These are phyloP conservation scores for Kluyveromyces sp. DNA, from an alignment of 1,139 yeast species.

Conservation along the genomic window DNA sequence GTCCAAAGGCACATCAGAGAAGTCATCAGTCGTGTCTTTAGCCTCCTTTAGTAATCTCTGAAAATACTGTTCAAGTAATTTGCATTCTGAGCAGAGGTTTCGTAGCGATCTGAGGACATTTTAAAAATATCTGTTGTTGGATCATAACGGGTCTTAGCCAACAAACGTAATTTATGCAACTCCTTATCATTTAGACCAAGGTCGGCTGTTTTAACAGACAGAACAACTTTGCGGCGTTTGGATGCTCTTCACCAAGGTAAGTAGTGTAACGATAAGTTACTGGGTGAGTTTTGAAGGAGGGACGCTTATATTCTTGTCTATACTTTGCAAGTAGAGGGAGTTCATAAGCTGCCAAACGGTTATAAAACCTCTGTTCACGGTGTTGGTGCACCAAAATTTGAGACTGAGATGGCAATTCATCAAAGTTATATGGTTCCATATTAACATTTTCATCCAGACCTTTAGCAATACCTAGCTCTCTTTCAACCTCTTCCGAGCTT, in stretches of 20 bases:
- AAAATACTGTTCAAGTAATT: constrained; percentile 59
- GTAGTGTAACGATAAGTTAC: constrained; percentile 63
- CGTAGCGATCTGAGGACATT: constrained; percentile 55
- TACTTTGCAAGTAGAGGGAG: constrained; percentile 75
- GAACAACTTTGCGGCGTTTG: constrained; percentile 64
- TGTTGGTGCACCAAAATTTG: constrained; percentile 56
- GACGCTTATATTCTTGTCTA: constrained; percentile 55
- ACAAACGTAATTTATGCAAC: constrained; percentile 65
- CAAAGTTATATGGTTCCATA: constrained; percentile 36
- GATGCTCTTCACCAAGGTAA: constrained; percentile 67
- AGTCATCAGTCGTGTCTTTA: constrained; percentile 55
- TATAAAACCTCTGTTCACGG: constrained; percentile 55
- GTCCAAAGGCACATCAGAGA: constrained; percentile 76
- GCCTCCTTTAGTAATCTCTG: constrained; percentile 55
- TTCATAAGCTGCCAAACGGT: constrained; percentile 83
- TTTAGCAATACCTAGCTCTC: constrained; percentile 28
- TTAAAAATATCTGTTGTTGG: constrained; percentile 49
- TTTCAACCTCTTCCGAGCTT: constrained; percentile 29
- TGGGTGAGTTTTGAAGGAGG: constrained; percentile 41
- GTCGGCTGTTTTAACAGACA: constrained; percentile 46
- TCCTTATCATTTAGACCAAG: constrained; percentile 47
- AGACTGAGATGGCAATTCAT: constrained; percentile 55
- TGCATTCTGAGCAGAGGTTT: constrained; percentile 82
- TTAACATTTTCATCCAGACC: constrained; percentile 17
- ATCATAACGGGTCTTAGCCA: constrained; percentile 76